Evolutionary conservation across 768 basidiomycete genomes (phyloP).

Genomic region (Pleurotus salmoneostramineus): DNA sequence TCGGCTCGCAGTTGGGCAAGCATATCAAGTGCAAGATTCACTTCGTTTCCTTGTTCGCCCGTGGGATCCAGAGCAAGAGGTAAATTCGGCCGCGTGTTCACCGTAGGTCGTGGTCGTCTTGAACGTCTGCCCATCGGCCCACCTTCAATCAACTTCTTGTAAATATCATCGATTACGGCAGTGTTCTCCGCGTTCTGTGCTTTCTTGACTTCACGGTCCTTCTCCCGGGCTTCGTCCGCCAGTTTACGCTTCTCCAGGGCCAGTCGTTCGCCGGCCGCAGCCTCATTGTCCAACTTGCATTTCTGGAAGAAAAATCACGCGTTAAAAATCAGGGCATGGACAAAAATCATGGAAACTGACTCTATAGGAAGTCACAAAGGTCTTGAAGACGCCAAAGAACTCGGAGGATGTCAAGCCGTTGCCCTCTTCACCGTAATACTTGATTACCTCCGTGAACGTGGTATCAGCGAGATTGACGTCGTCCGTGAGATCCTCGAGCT

Average conservation of each 20-base stretch:
- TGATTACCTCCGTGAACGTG: slow-evolving; percentile 79
- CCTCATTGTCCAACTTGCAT: slow-evolving; percentile 81
- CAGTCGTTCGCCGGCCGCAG: slow-evolving; percentile 64
- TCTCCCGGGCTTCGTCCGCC: slow-evolving; percentile 58
- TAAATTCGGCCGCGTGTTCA: slow-evolving; percentile 26
- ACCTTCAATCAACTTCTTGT: slow-evolving; percentile 71
- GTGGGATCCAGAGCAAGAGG: slow-evolving; percentile 31
- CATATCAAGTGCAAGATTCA: slow-evolving; percentile 71
- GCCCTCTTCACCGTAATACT: slow-evolving; percentile 92
- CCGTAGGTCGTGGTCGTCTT: slow-evolving; percentile 42
- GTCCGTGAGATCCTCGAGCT: slow-evolving; percentile 82
- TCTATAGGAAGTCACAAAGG: slow-evolving; percentile 91
- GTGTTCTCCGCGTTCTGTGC: slow-evolving; percentile 47
- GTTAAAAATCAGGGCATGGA: neutral
- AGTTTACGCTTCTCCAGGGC: slow-evolving; percentile 68
- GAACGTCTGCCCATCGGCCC: slow-evolving; percentile 57
- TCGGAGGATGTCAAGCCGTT: slow-evolving; percentile 83
- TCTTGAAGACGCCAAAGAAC: slow-evolving; percentile 97
- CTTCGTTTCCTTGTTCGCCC: slow-evolving; percentile 30
- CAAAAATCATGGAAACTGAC: slow-evolving; percentile 28
- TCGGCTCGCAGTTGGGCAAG: slow-evolving; percentile 68
- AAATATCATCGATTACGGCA: slow-evolving; percentile 57
- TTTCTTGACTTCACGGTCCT: slow-evolving; percentile 33
- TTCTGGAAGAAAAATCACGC: slow-evolving; percentile 52
- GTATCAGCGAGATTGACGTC: slow-evolving; percentile 84